A percentile compares a stretch with the other conserved stretches of the same genome.
Evolutionary conservation across 2,329 filamentous ascomycete genomes (phyloP).

Genomic region (Cercospora sesami): DNA sequence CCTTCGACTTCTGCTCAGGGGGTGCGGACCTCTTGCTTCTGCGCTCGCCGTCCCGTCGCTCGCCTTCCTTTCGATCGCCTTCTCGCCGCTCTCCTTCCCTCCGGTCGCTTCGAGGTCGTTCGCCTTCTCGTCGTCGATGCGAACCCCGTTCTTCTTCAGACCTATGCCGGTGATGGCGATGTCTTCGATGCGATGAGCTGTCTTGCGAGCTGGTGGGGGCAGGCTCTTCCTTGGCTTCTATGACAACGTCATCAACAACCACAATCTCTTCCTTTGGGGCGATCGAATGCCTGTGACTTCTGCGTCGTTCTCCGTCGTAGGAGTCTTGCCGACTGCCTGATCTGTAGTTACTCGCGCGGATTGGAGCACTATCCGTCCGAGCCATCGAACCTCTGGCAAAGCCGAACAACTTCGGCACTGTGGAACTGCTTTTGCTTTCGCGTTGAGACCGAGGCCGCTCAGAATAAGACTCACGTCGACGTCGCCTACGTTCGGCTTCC

Average conservation of each 20-base stretch:
- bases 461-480: slow-evolving; percentile 17
- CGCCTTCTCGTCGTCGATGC: slow-evolving; percentile 12
- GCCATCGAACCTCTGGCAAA: slow-evolving; percentile 10
- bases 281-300: not conserved
- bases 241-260: slow-evolving; percentile 9
- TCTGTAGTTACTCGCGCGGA: slow-evolving; percentile 16
- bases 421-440: slow-evolving; percentile 19
- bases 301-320: slow-evolving; percentile 6
- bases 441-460: slow-evolving; percentile 16
- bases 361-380: slow-evolving; percentile 14
- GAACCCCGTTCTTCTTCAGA: slow-evolving; percentile 5
- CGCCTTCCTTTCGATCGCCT: slow-evolving; percentile 14
- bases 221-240: slow-evolving; percentile 3
- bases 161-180: slow-evolving; percentile 19
- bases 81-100: slow-evolving; percentile 13
- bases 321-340: slow-evolving; percentile 1
- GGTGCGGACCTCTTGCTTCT: slow-evolving; percentile 16
- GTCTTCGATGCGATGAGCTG: slow-evolving; percentile 18
- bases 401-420: slow-evolving; percentile 15
- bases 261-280: slow-evolving; percentile 15
- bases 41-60: slow-evolving; percentile 14
- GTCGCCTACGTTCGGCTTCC: slow-evolving; percentile 27
- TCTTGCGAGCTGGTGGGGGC: slow-evolving; percentile 15
- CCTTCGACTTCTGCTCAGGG: slow-evolving; percentile 19
- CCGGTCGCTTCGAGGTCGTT: slow-evolving; percentile 13